Conservation (phyloP, 225 moss, liverwort and hornwort genomes). For the Marchantia paleacea region DNA sequence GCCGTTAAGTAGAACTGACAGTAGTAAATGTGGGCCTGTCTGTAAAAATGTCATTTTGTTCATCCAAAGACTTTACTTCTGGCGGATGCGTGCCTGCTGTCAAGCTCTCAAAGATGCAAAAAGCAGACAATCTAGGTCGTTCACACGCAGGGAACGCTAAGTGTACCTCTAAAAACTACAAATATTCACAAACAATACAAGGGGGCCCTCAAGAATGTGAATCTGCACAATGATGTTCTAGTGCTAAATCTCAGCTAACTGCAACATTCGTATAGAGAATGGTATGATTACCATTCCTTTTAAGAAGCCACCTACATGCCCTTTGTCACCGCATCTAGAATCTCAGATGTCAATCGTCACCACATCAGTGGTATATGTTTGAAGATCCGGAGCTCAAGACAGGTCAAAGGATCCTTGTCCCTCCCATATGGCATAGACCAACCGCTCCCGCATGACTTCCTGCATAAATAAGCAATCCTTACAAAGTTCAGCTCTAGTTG, state of each 20-base stretch:
- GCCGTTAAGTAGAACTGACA: conserved; percentile 23
- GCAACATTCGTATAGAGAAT: conserved; percentile 20
- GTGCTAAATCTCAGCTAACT: conserved; percentile 23
- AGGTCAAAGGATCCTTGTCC: conserved; percentile 99
- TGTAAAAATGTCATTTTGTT: conserved; percentile 1
- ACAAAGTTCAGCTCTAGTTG: background rate
- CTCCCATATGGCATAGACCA: conserved; percentile 92
- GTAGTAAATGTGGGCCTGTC: conserved; percentile 19
- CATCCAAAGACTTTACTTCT: conserved; percentile 16
- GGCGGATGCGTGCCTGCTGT: conserved; percentile 20
- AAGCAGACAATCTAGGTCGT: conserved; percentile 20
- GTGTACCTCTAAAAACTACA: conserved; percentile 27
- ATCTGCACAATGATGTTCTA: conserved; percentile 41
- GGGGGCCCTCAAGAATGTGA: conserved; percentile 39
- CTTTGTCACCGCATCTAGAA: conserved; percentile 24
- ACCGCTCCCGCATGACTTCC: conserved; percentile 97
- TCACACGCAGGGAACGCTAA: conserved; percentile 15
- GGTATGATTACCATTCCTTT: conserved; percentile 32
- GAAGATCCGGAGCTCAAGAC: conserved; percentile 47
- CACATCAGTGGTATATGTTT: conserved; percentile 6
- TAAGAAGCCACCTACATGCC: conserved; percentile 29
- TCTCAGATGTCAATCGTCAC: conserved; percentile 28
- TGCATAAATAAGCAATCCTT: conserved; percentile 26
- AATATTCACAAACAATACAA: conserved; percentile 49
- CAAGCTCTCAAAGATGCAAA: conserved; percentile 23